These are phyloP conservation scores for Alternaria hordeiaustralica DNA, from an alignment of 2,329 filamentous ascomycete species.

Conservation along the genomic window DNA sequence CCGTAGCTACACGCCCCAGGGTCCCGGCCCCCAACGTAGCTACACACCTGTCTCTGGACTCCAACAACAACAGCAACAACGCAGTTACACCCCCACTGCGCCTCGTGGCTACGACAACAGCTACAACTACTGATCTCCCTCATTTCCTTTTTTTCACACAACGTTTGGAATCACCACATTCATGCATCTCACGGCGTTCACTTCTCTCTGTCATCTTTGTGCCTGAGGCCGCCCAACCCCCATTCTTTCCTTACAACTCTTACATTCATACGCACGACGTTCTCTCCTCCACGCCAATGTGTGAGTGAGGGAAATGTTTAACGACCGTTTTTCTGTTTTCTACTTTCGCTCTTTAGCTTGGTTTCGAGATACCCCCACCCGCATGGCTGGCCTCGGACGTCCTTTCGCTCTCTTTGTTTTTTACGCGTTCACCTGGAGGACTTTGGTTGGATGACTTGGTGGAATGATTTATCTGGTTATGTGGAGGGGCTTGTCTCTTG, in stretches of 20 bases:
- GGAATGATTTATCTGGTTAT: background rate
- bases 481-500: background rate
- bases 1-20: slow-evolving; percentile 10
- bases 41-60: slow-evolving; percentile 13
- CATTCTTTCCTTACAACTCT: background rate
- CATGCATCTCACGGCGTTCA: slow-evolving; percentile 24
- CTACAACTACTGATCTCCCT: slow-evolving; percentile 22
- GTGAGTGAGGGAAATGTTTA: background rate
- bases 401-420: slow-evolving; percentile 32
- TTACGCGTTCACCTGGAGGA: slow-evolving; percentile 6
- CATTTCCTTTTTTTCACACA: background rate
- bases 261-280: slow-evolving; percentile 4
- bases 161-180: slow-evolving; percentile 16
- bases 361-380: slow-evolving; percentile 42
- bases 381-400: slow-evolving; percentile 44
- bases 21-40: slow-evolving; percentile 6
- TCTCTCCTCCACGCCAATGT: background rate
- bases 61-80: slow-evolving; percentile 2
- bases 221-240: slow-evolving; percentile 6
- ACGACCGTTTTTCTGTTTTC: slow-evolving; percentile 7
- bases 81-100: background rate
- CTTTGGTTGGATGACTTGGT: background rate
- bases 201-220: slow-evolving; percentile 4
- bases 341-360: slow-evolving; percentile 20
- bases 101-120: slow-evolving; percentile 25